Conservation (phyloP, 139 green algal species). For the Yamagishiella unicocca region DNA sequence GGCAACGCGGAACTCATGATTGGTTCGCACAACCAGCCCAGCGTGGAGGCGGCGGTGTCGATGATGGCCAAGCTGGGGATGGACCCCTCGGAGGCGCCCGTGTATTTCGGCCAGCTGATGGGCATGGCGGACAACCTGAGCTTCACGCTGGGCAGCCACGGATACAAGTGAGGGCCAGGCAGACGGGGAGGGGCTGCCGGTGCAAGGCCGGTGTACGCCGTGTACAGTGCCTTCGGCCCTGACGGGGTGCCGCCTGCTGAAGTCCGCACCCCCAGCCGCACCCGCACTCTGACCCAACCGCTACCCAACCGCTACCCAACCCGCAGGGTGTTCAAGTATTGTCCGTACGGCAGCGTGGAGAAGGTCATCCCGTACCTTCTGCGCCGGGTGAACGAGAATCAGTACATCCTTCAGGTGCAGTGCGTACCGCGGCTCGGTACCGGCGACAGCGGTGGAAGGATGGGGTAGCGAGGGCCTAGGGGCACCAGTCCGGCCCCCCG, state of each 20-base stretch:
- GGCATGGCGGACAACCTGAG: slow-evolving; percentile 94
- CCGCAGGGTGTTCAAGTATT: slow-evolving; percentile 81
- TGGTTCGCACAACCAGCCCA: slow-evolving; percentile 79
- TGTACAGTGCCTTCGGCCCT: no score
- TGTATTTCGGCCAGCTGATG: slow-evolving; percentile 93
- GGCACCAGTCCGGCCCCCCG: no score
- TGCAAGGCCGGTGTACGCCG: no score
- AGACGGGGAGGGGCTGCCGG: no score
- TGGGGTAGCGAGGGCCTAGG: neutral
- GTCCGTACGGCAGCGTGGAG: slow-evolving; percentile 81
- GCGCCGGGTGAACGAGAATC: slow-evolving; percentile 83
- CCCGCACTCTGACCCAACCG: no score
- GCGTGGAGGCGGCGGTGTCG: slow-evolving; percentile 75
- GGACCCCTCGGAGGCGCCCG: slow-evolving; percentile 54
- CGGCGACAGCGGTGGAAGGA: neutral
- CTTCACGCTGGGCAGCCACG: slow-evolving; percentile 43
- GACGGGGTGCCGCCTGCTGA: neutral
- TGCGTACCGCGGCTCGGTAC: neutral
- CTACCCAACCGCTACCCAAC: no score
- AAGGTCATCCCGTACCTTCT: slow-evolving; percentile 87
- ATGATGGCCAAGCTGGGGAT: slow-evolving; percentile 75
- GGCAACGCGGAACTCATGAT: slow-evolving; percentile 65
- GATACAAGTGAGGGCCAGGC: slow-evolving; percentile 42
- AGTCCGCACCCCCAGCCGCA: neutral
- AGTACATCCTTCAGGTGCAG: slow-evolving; percentile 60